Evolutionary conservation across 371 early-diverging fungal genomes (phyloP).

Genomic region (Mortierella sp.): DNA sequence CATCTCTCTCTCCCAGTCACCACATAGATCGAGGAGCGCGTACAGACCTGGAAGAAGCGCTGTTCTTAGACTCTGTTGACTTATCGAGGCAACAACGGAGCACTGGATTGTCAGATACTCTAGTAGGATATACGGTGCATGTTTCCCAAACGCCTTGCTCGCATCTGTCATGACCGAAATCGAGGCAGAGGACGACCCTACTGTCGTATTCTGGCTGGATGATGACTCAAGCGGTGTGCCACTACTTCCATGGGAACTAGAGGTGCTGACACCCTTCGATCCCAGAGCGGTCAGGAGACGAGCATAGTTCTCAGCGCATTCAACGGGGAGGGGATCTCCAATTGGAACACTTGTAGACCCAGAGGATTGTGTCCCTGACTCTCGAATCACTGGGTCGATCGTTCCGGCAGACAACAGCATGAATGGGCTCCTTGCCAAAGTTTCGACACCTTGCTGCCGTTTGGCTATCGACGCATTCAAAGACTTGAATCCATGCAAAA

Average conservation of each 20-base stretch:
- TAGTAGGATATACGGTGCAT: conserved; percentile 74
- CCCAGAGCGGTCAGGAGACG: conserved; percentile 65
- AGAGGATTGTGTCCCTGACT: not conserved
- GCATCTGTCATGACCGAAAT: conserved; percentile 35
- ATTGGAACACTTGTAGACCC: conserved; percentile 1
- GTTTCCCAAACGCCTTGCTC: conserved; percentile 70
- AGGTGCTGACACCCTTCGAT: conserved; percentile 35
- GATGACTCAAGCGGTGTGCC: conserved; percentile 16
- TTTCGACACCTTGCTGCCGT: conserved; percentile 41
- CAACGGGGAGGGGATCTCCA: conserved; percentile 61
- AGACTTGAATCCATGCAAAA: conserved; percentile 68
- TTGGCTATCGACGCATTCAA: conserved; percentile 62
- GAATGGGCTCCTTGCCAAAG: conserved; percentile 43
- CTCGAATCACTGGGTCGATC: not conserved
- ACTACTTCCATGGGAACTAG: conserved; percentile 6
- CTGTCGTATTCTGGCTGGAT: not conserved
- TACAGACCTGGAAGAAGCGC: conserved; percentile 72
- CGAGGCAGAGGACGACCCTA: conserved; percentile 16
- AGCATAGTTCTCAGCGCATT: conserved; percentile 63
- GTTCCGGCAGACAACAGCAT: conserved; percentile 43
- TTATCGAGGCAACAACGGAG: conserved; percentile 64
- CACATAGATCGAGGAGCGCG: conserved; percentile 76
- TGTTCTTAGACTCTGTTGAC: conserved; percentile 59
- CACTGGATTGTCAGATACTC: conserved; percentile 75
- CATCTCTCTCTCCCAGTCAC: conserved; percentile 72